Percentiles rank a stretch among this genome's conserved stretches.
Conservation (phyloP, 345 rosid species). For the Gossypium rotundifolium region DNA sequence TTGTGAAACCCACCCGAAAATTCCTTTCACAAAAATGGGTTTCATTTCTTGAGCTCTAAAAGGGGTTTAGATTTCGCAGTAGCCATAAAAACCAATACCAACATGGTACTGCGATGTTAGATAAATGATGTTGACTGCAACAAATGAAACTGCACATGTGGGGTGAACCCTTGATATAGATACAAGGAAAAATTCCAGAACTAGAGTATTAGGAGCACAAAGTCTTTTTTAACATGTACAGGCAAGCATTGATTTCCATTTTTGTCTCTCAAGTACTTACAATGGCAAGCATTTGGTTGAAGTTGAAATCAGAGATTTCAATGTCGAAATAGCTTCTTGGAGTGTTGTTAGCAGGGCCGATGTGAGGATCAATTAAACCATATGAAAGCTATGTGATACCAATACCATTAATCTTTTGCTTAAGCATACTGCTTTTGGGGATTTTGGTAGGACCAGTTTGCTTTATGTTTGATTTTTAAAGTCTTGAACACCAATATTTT, state of each 20-base stretch:
- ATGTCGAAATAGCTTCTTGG: too few species aligned
- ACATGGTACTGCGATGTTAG: neutral
- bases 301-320: neutral
- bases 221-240: neutral
- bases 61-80: neutral
- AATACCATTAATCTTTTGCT: slow-evolving; percentile 1
- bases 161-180: neutral
- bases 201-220: neutral
- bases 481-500: neutral
- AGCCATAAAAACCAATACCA: neutral
- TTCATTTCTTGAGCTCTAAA: neutral
- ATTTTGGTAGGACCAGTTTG: too few species aligned
- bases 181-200: neutral
- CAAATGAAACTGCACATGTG: neutral
- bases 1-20: neutral
- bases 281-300: slow-evolving; percentile 12
- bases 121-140: slow-evolving; percentile 1
- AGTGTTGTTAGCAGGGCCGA: too few species aligned
- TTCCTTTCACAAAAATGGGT: neutral
- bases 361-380: neutral
- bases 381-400: slow-evolving; percentile 9
- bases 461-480: neutral
- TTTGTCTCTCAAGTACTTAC: neutral
- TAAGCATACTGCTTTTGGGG: too few species aligned
- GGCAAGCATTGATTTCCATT: neutral